A percentile compares a stretch with the other conserved stretches of the same genome.
Conservation (phyloP, 1,139 yeast genomes). For the Blastobotrys malaysiensis region DNA sequence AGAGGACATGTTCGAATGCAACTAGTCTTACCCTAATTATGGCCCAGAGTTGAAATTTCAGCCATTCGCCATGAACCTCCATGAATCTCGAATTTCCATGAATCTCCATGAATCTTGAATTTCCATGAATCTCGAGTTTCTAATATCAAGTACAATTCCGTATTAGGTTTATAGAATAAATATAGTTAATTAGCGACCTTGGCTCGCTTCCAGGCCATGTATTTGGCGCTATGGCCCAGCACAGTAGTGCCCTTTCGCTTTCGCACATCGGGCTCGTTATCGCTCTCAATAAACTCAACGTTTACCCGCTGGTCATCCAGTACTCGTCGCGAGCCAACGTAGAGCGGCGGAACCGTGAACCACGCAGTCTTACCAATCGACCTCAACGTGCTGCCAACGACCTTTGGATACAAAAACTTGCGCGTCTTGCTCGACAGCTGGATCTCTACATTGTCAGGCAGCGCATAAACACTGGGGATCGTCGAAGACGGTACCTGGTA, state of each 20-base stretch:
- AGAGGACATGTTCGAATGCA: no score
- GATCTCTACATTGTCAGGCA: slow-evolving; percentile 24
- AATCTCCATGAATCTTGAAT: no score
- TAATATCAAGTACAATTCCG: slow-evolving; percentile 1
- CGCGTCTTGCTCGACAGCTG: slow-evolving; percentile 22
- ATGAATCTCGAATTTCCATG: no score
- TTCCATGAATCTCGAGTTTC: background rate
- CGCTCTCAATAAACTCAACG: slow-evolving; percentile 11
- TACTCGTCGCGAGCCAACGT: slow-evolving; percentile 42
- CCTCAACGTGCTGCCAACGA: background rate
- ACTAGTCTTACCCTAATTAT: no score
- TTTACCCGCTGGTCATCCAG: slow-evolving; percentile 14
- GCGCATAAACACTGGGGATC: slow-evolving; percentile 21
- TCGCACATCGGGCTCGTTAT: slow-evolving; percentile 2
- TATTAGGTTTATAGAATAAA: slow-evolving; percentile 3
- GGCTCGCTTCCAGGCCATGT: slow-evolving; percentile 58
- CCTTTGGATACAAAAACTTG: slow-evolving; percentile 17
- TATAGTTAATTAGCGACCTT: background rate
- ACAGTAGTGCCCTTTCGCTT: slow-evolving; percentile 24
- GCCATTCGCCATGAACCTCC: no score
- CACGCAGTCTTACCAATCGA: slow-evolving; percentile 48
- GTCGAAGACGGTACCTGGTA: background rate
- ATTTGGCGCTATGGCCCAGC: slow-evolving; percentile 65
- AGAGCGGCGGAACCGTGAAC: slow-evolving; percentile 77
- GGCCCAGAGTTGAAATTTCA: no score